Conservation (phyloP, 768 basidiomycete genomes). For the Boletus rubroflammeus region DNA sequence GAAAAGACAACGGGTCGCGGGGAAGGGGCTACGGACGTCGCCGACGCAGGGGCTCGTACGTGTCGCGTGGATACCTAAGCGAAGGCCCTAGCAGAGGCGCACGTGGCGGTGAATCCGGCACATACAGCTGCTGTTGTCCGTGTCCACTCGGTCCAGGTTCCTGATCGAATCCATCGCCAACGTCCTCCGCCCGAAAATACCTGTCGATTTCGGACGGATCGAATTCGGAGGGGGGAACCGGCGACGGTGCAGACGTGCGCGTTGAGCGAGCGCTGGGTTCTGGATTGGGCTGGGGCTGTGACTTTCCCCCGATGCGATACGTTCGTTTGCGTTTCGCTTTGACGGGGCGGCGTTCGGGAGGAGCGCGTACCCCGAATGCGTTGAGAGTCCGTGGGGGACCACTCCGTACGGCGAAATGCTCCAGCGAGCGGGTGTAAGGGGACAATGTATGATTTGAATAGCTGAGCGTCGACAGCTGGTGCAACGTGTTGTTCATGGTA, state of each 20-base stretch:
- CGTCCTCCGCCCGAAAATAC: constrained; percentile 54
- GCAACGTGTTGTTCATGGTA: constrained; percentile 67
- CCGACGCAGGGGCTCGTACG: constrained; percentile 8
- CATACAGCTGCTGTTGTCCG: not conserved
- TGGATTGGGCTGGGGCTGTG: constrained; percentile 1
- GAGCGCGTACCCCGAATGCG: constrained; percentile 32
- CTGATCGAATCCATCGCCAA: not conserved
- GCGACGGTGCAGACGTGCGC: constrained; percentile 29
- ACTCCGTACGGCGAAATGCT: constrained; percentile 90
- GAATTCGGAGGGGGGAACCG: constrained; percentile 50
- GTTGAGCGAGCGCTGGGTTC: constrained; percentile 1
- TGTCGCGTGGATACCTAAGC: constrained; percentile 1
- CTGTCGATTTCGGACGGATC: constrained; percentile 71
- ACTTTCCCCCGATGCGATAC: constrained; percentile 50
- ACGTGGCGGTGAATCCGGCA: not conserved
- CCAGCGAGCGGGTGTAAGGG: constrained; percentile 86
- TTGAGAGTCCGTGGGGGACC: constrained; percentile 59
- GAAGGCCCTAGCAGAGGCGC: not conserved
- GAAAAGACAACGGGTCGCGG: not conserved
- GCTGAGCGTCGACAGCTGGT: constrained; percentile 81
- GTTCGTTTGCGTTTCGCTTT: constrained; percentile 78
- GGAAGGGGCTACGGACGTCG: constrained; percentile 1
- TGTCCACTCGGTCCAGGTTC: not conserved
- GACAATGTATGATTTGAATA: constrained; percentile 92
- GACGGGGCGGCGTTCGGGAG: constrained; percentile 49